Evolutionary conservation across 805 yeast species (phyloP).

Genomic region (Lachancea fermentati): DNA sequence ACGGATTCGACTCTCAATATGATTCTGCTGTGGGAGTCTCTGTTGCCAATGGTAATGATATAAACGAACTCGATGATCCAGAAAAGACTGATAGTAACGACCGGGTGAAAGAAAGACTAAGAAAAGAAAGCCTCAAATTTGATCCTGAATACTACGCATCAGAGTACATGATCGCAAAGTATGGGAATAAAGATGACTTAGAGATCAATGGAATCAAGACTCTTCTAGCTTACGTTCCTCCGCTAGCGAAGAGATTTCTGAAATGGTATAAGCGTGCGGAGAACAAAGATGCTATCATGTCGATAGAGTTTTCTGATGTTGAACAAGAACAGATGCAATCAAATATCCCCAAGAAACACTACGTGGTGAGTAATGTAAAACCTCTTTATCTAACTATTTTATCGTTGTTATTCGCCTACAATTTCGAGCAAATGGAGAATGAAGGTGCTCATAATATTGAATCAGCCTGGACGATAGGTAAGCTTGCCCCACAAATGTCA

Average conservation of each 20-base stretch:
- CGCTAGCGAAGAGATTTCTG: conserved; percentile 38
- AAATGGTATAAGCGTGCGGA: conserved; percentile 42
- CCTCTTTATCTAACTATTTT: conserved; percentile 59
- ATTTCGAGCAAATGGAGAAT: conserved; percentile 71
- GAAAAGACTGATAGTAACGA: conserved; percentile 56
- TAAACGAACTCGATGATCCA: conserved; percentile 80
- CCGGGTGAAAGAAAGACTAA: conserved; percentile 59
- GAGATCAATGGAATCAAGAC: conserved; percentile 37
- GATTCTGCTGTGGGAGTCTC: conserved; percentile 58
- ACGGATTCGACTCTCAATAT: conserved; percentile 79
- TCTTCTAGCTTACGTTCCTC: conserved; percentile 49
- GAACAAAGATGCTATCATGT: conserved; percentile 16
- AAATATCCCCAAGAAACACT: conserved; percentile 55
- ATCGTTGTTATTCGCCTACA: conserved; percentile 64
- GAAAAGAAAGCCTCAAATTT: conserved; percentile 67
- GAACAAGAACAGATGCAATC: conserved; percentile 65
- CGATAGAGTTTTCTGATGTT: conserved; percentile 47
- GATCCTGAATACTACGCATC: conserved; percentile 87
- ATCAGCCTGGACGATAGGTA: conserved; percentile 93
- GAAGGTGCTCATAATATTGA: conserved; percentile 71
- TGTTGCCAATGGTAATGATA: conserved; percentile 77
- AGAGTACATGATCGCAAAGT: conserved; percentile 59
- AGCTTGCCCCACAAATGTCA: conserved; percentile 70
- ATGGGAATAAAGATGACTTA: conserved; percentile 51
- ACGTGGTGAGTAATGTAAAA: conserved; percentile 49